Base-by-base conservation (phyloP, 2,329 filamentous ascomycete genomes). In the Fusarium albosuccineum region DNA sequence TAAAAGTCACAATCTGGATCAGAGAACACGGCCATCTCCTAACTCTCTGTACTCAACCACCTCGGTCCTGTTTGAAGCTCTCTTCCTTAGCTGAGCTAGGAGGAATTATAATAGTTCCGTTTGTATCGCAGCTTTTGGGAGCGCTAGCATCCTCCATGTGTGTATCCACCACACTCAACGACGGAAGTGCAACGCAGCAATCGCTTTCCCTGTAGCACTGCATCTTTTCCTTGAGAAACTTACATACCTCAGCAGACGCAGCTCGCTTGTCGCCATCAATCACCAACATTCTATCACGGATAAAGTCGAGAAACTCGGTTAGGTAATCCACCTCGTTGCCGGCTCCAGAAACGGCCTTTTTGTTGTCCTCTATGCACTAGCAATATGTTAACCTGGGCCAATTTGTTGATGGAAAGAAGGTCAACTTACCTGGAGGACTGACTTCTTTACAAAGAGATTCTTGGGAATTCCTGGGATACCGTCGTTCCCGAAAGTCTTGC, bases 261-360 rank as follows among this genome's bases (percentile, higher is more conserved):
- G 9, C 46, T 9, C 46, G 46, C 8, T 39, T 11, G 4, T 6
- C 9, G 3, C 8, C 9, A 14, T 16, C 4, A 2, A 29, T 39
- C 34, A 16, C 14, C 17, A 50, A 5, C 46, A 50, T 50, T 3
- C 3, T 5, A 6, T 29, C 6, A 3, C 22, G 17, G 34, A 50
- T 50, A 16, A 50, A 50, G 22, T 50, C 34, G 0, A 50, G 48
- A 5, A 50, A 50, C 6, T 50, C 5, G 2, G 48, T 29, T 9
- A 50, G 14, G 2, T 39, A 39, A 5, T 50, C 29, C 2, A 0
- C 4, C 4, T 29, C 9, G 1, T 5, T 6, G 8, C 29, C 17
- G 0, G 5, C 5, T 1, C 33, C 14, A 4, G 7, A 8, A 11
- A 50, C 9, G 0, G 33, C 34, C 1, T 9, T 9, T 13, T 39